A percentile compares a stretch with the other conserved stretches of the same genome.
These are phyloP conservation scores for Suhomyces sp. DNA, from an alignment of 805 yeast species.

Conservation along the genomic window DNA sequence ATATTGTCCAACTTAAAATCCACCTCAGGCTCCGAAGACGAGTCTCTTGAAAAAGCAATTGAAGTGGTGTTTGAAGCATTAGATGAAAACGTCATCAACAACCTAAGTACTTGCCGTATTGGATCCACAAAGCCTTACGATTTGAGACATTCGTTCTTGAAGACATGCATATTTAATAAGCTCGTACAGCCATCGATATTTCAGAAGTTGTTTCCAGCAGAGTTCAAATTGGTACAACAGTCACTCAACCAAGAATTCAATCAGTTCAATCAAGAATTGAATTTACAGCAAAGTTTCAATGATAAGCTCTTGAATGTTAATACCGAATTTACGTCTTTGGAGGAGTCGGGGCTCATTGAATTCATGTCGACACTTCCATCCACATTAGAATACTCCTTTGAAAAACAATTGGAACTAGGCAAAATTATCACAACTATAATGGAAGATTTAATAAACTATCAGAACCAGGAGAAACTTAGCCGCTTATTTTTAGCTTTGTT, in stretches of 20 bases:
- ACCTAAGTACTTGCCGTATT: background rate
- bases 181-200: constrained; percentile 24
- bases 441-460: constrained; percentile 22
- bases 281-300: constrained; percentile 22
- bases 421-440: constrained; percentile 17
- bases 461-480: constrained; percentile 29
- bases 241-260: constrained; percentile 25
- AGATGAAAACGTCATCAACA: background rate
- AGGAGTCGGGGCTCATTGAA: constrained; percentile 36
- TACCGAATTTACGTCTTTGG: constrained; percentile 39
- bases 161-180: constrained; percentile 29
- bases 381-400: constrained; percentile 20
- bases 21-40: constrained; percentile 8
- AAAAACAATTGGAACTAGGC: constrained; percentile 25
- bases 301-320: constrained; percentile 32
- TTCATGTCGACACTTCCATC: constrained; percentile 20
- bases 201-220: constrained; percentile 26
- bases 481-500: constrained; percentile 11
- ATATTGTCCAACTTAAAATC: constrained; percentile 19
- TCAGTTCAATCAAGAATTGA: constrained; percentile 17
- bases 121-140: constrained; percentile 16
- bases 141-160: constrained; percentile 26
- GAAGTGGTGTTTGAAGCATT: constrained; percentile 12
- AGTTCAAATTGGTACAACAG: constrained; percentile 22
- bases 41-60: constrained; percentile 16